Conservation (phyloP, 148 eudicot genomes). For the Suaeda aralocaspica region DNA sequence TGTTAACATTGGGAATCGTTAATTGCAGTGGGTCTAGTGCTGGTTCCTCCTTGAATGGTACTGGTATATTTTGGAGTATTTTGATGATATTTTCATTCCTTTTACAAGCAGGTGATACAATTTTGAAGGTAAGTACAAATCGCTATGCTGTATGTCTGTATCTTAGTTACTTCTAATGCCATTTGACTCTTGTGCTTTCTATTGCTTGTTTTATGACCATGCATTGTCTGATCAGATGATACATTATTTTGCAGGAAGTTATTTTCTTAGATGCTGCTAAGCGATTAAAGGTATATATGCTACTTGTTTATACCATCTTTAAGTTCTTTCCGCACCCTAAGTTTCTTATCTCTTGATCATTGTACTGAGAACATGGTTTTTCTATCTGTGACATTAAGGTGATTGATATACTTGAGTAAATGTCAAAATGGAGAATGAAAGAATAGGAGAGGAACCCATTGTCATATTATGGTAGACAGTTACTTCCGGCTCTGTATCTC, state of each 20-base stretch:
- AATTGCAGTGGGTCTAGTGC: constrained; percentile 81
- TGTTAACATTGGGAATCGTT: not conserved
- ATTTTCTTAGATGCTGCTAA: constrained; percentile 62
- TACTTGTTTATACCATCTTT: constrained; percentile 16
- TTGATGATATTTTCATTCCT: constrained; percentile 86
- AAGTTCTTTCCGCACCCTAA: constrained; percentile 18
- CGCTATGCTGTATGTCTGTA: constrained; percentile 1
- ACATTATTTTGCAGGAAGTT: constrained; percentile 55
- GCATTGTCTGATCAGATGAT: constrained; percentile 9
- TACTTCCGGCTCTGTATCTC: constrained; percentile 1
- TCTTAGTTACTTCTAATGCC: not conserved
- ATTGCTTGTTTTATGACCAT: constrained; percentile 2
- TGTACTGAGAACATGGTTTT: constrained; percentile 16
- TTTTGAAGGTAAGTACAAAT: constrained; percentile 69
- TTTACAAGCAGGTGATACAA: constrained; percentile 91
- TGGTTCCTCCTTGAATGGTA: constrained; percentile 63
- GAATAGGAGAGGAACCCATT: not conserved
- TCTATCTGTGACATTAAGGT: not conserved
- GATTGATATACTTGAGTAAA: not conserved
- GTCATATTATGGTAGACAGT: not conserved
- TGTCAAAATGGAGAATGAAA: not conserved
- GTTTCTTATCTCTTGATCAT: constrained; percentile 17
- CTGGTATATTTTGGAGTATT: constrained; percentile 81
- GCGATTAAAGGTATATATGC: constrained; percentile 60
- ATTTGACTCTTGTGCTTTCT: constrained; percentile 3